Conservation (phyloP, 1,139 yeast species). For the Magnusiomyces paraingens region DNA sequence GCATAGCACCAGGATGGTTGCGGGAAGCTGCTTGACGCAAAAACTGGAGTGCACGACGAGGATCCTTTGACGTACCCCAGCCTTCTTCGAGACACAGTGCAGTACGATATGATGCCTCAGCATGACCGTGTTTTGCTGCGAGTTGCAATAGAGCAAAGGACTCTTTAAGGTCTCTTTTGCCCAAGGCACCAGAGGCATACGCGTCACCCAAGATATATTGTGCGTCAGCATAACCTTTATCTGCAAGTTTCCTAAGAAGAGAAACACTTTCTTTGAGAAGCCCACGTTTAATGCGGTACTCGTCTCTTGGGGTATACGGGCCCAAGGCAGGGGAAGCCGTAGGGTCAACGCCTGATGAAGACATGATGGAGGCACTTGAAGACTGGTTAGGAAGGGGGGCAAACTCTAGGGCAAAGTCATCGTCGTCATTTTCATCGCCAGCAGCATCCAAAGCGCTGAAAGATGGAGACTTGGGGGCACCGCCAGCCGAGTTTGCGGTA, state of each 20-base stretch:
- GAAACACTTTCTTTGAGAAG: slow-evolving; percentile 65
- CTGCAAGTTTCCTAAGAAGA: slow-evolving; percentile 65
- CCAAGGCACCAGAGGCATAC: slow-evolving; percentile 77
- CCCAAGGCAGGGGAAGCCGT: background rate
- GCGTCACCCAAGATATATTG: slow-evolving; percentile 89
- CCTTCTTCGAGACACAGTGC: slow-evolving; percentile 93
- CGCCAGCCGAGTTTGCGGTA: slow-evolving; percentile 13
- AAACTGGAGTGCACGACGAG: slow-evolving; percentile 78
- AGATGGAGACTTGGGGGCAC: background rate
- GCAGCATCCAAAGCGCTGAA: background rate
- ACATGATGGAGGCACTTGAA: slow-evolving; percentile 3
- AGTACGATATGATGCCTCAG: slow-evolving; percentile 86
- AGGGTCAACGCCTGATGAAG: slow-evolving; percentile 6
- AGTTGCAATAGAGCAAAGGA: slow-evolving; percentile 72
- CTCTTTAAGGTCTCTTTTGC: slow-evolving; percentile 72
- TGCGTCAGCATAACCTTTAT: slow-evolving; percentile 81
- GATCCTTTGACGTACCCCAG: slow-evolving; percentile 83
- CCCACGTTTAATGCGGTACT: slow-evolving; percentile 39
- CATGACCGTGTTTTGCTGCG: slow-evolving; percentile 91
- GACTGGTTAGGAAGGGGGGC: slow-evolving; percentile 5
- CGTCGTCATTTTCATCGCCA: background rate
- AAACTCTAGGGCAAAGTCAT: slow-evolving; percentile 2
- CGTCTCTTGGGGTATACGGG: slow-evolving; percentile 24
- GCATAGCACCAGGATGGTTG: slow-evolving; percentile 94
- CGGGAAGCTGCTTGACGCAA: slow-evolving; percentile 82